Conservation (phyloP, 768 basidiomycete genomes). For the Kwoniella heveanensis region DNA sequence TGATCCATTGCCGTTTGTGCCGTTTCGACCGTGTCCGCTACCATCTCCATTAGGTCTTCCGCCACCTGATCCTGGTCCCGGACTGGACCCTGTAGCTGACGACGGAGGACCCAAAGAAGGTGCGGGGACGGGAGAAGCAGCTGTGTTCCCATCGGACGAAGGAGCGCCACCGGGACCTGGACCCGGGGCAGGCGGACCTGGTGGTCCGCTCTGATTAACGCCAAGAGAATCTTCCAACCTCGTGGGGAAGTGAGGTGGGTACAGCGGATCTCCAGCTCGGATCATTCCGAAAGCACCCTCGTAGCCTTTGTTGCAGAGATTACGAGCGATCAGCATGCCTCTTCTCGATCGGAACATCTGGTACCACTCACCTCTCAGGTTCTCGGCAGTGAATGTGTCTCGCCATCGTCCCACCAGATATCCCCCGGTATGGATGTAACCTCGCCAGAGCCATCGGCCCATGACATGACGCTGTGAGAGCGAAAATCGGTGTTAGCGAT, state of each 20-base stretch:
- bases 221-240: conserved; percentile 37
- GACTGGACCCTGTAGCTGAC: too few species aligned
- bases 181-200: not conserved
- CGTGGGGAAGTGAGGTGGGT: conserved; percentile 40
- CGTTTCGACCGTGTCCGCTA: too few species aligned
- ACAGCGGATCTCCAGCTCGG: conserved; percentile 39
- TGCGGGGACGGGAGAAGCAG: not conserved
- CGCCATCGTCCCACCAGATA: conserved; percentile 54
- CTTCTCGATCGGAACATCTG: too few species aligned
- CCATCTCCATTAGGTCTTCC: too few species aligned
- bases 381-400: conserved; percentile 53
- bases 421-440: conserved; percentile 54
- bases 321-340: too few species aligned
- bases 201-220: conserved; percentile 22
- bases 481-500: not conserved
- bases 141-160: not conserved
- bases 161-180: too few species aligned
- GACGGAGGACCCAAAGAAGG: not conserved
- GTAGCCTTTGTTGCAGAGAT: conserved; percentile 23
- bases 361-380: conserved; percentile 46
- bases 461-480: conserved; percentile 29
- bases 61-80: too few species aligned
- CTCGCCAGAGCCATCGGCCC: conserved; percentile 53
- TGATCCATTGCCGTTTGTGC: too few species aligned
- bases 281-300: conserved; percentile 49